Base-by-base conservation (phyloP, 345 rosid species). In the Eucalyptus pumila region DNA sequence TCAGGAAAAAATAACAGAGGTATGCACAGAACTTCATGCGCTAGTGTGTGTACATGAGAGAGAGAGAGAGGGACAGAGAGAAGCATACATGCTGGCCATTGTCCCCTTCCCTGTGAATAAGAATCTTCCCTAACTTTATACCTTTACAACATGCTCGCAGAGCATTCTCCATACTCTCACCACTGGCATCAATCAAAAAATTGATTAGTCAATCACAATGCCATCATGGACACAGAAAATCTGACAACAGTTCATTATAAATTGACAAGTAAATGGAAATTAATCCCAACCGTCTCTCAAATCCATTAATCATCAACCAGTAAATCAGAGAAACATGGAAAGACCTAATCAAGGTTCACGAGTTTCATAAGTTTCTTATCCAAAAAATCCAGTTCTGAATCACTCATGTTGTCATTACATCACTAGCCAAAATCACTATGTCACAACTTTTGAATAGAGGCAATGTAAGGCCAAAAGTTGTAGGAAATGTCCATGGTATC, bases 81-180 rank as follows among this genome's bases (percentile, higher is more conserved):
- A 30, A 23, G 47, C 72, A 81, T 85, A 98, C 99, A 92, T 98
- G 96, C 92, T 98, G 98, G 87, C 99, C 99, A 51, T 98, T 95
- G 94, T 98, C 99, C 9, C 99, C 99, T 95, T 97, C 99, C 89
- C 99, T 94, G 88, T 98, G 99, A 91, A 98, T 98, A 56, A 98
- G 96, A 87, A 98, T 97, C 93, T 97, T 98, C 90, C 99, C 99
- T 24, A 98, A 95, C 92, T 98, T 98, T 94, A 98, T 97, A 86
- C 98, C 99, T 93, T 98, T 98, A 92, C 99, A 98, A 90, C 99
- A 98, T 49, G 99, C 99, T 86, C 99, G 95, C 91, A 97, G 91
- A 81, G 99, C 99, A 90, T 98, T 98, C 92, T 98, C 99, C 99
- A 98, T 98, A 90, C 99, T 98, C 95, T 98, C 99, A 40, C 99